phyloP scores from a whole-genome alignment of 495 filamentous ascomycete genomes.

The Neurospora intermedia region DNA sequence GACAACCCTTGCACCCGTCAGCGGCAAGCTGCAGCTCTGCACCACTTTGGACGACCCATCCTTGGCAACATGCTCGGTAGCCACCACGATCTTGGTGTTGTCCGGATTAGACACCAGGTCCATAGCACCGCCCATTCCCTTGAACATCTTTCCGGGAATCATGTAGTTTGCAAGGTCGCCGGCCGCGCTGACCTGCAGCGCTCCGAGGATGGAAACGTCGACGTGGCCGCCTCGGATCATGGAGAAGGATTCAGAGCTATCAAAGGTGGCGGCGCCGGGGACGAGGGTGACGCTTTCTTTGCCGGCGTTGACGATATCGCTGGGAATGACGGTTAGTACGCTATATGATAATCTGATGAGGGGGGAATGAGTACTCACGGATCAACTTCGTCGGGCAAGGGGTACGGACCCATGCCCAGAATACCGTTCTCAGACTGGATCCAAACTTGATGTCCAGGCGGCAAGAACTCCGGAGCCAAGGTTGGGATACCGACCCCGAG shows the following conservation, averaged over 20 bases:
- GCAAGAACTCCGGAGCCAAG: slow-evolving; percentile 45
- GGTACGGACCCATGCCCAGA: slow-evolving; percentile 53
- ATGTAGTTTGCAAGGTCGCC: slow-evolving; percentile 55
- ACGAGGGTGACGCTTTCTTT: slow-evolving; percentile 52
- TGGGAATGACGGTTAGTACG: not conserved
- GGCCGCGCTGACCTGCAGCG: slow-evolving; percentile 47
- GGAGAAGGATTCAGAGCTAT: slow-evolving; percentile 47
- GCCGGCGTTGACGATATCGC: slow-evolving; percentile 50
- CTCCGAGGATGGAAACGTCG: slow-evolving; percentile 49
- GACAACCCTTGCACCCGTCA: slow-evolving; percentile 44
- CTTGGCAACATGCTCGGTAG: slow-evolving; percentile 53
- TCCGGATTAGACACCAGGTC: slow-evolving; percentile 51
- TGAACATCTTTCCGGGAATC: slow-evolving; percentile 52
- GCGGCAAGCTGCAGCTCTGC: slow-evolving; percentile 42
- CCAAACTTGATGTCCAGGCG: slow-evolving; percentile 40
- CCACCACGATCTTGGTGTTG: slow-evolving; percentile 49
- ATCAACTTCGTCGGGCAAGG: slow-evolving; percentile 41
- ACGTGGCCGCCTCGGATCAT: slow-evolving; percentile 54
- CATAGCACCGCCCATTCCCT: slow-evolving; percentile 56
- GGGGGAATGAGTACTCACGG: slow-evolving; percentile 18
- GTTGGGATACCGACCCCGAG: slow-evolving; percentile 56
- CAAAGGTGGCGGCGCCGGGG: slow-evolving; percentile 46
- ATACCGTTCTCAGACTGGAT: slow-evolving; percentile 55
- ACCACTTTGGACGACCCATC: slow-evolving; percentile 49
- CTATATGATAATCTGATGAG: not conserved